A percentile compares a stretch with the other conserved stretches of the same genome.
phyloP scores from a whole-genome alignment of 2,329 filamentous ascomycete genomes.

The Cryphonectria japonica region DNA sequence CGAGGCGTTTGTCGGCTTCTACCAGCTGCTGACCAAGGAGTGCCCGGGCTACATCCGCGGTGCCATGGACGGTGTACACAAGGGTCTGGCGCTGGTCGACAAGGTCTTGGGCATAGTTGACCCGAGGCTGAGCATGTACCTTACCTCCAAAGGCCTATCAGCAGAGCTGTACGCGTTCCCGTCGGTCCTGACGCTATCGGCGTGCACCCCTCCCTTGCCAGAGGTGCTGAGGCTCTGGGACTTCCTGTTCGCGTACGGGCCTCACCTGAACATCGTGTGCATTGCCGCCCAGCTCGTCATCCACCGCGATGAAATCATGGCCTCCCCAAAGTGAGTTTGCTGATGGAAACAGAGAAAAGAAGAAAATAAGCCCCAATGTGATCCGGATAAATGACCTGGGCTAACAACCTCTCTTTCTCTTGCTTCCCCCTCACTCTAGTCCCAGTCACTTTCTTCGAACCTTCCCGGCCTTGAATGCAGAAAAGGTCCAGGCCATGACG shows the following conservation, averaged over 20 bases:
- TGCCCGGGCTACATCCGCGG: conserved; percentile 93
- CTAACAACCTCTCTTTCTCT: neutral
- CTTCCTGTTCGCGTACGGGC: conserved; percentile 93
- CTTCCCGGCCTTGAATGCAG: conserved; percentile 81
- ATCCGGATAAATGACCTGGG: neutral
- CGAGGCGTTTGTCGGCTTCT: conserved; percentile 90
- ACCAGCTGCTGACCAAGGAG: conserved; percentile 83
- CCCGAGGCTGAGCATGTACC: conserved; percentile 80
- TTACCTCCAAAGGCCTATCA: conserved; percentile 83
- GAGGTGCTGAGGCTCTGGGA: conserved; percentile 96
- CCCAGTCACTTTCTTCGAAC: conserved; percentile 91
- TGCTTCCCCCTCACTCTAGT: conserved; percentile 51
- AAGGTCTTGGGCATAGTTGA: conserved; percentile 91
- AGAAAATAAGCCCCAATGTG: neutral
- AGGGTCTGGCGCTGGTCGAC: conserved; percentile 87
- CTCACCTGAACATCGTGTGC: conserved; percentile 92
- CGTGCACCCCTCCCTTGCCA: conserved; percentile 91
- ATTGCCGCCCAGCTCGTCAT: conserved; percentile 94
- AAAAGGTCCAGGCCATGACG: conserved; percentile 82
- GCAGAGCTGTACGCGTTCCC: conserved; percentile 97
- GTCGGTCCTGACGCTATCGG: conserved; percentile 90
- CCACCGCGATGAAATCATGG: conserved; percentile 81
- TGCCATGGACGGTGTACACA: conserved; percentile 96
- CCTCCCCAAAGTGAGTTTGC: conserved; percentile 72
- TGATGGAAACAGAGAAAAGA: no score